Evolutionary conservation across 768 basidiomycete species (phyloP).

Genomic region (Termitomyces sp.): DNA sequence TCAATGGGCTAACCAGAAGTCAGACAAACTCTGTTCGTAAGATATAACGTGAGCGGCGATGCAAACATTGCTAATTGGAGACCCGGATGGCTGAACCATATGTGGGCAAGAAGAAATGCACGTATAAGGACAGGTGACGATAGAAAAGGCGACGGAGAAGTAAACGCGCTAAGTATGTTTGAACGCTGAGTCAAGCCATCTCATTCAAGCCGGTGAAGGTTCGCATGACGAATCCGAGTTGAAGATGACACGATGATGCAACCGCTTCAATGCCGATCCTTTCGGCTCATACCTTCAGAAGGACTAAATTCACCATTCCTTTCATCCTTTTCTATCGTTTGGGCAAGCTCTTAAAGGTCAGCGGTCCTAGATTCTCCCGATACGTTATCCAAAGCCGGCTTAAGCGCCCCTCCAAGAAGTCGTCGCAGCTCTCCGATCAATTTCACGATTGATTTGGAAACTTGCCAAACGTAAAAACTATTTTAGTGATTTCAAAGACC

Average conservation of each 20-base stretch:
- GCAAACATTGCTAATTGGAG: not conserved
- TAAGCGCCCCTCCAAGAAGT: constrained; percentile 1
- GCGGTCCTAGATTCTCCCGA: constrained; percentile 2
- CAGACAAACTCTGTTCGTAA: not conserved
- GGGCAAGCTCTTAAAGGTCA: constrained; percentile 4
- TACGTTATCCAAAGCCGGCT: not conserved
- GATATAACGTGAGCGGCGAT: not conserved
- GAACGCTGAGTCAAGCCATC: not conserved
- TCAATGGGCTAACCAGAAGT: not conserved
- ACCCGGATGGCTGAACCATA: not conserved
- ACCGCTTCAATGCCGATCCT: constrained; percentile 7
- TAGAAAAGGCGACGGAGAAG: not conserved
- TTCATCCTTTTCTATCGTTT: constrained; percentile 1
- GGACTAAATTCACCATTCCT: not conserved
- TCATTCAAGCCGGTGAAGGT: not conserved
- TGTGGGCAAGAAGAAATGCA: too few relatives aligned
- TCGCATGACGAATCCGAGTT: not conserved
- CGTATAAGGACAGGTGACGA: not conserved
- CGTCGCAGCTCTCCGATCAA: not conserved
- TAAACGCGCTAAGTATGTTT: not conserved
- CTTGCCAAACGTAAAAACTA: constrained; percentile 5
- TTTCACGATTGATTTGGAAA: constrained; percentile 3
- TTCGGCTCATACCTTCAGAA: constrained; percentile 2
- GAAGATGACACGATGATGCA: constrained; percentile 1
- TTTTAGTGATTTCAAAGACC: not conserved